These are phyloP conservation scores for Neckera pumila DNA, from an alignment of 225 moss, liverwort and hornwort species.

Conservation along the genomic window DNA sequence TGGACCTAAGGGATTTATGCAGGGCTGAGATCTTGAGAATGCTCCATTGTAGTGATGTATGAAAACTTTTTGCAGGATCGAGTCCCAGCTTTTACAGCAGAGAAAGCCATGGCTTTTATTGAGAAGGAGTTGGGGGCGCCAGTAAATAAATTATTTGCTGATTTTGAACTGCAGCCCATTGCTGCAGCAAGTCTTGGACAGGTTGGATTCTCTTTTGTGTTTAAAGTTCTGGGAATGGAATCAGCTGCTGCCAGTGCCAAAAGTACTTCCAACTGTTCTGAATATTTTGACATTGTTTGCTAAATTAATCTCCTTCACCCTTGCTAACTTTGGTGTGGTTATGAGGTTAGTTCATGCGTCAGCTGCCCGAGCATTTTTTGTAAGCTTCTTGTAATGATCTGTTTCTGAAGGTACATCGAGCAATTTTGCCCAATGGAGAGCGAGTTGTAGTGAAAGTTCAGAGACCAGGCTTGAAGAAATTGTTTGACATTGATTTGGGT, in stretches of 20 bases:
- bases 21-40: not conserved
- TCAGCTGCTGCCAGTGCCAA: not conserved
- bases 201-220: conserved; percentile 9
- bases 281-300: not conserved
- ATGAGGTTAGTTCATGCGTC: not conserved
- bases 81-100: conserved; percentile 93
- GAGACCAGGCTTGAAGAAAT: conserved; percentile 83
- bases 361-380: not conserved
- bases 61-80: conserved; percentile 45
- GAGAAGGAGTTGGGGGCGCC: conserved; percentile 83
- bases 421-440: conserved; percentile 79
- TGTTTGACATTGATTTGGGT: conserved; percentile 98
- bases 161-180: conserved; percentile 85
- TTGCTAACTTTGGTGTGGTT: not conserved
- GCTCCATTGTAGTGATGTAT: not conserved
- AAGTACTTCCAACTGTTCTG: not conserved
- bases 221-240: not conserved
- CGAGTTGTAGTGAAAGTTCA: conserved; percentile 93
- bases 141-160: conserved; percentile 55
- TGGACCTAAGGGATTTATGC: not conserved
- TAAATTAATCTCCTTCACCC: not conserved
- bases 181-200: conserved; percentile 99
- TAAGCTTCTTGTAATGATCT: not conserved
- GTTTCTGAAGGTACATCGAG: conserved; percentile 77
- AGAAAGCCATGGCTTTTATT: conserved; percentile 74